Percentiles rank a stretch among this genome's conserved stretches.
phyloP scores from a whole-genome alignment of 78 protist genomes.

The Pigoraptor vietnamica region DNA sequence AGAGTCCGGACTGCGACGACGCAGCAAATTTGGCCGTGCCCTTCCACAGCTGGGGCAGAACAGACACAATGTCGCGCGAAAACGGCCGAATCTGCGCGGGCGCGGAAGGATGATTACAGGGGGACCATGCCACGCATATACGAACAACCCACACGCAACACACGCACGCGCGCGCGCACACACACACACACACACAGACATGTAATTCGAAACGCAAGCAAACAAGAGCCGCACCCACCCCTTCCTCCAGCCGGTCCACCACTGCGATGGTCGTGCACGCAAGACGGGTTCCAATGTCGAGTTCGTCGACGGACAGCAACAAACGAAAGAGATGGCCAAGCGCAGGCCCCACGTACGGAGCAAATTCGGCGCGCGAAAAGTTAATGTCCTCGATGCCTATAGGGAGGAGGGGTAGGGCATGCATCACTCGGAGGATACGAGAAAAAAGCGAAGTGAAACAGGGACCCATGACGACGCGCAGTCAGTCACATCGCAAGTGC shows the following conservation, averaged over 20 bases:
- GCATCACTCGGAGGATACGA: too few relatives aligned
- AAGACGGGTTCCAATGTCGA: neutral
- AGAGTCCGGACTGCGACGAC: neutral
- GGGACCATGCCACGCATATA: neutral
- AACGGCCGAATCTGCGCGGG: neutral
- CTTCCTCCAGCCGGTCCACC: neutral
- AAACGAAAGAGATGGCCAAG: neutral
- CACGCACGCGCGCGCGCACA: neutral
- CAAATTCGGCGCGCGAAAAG: neutral
- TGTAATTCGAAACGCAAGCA: neutral
- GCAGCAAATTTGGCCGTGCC: too few relatives aligned
- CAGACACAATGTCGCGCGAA: neutral
- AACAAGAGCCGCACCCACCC: neutral
- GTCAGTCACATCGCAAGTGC: too few relatives aligned
- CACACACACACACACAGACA: neutral
- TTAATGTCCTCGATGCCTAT: neutral
- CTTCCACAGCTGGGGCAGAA: neutral
- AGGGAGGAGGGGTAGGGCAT: neutral
- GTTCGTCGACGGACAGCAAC: neutral
- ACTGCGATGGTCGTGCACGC: neutral
- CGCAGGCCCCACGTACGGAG: neutral
- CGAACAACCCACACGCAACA: neutral
- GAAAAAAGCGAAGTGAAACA: too few relatives aligned
- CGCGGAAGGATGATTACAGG: neutral
- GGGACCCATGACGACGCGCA: too few relatives aligned